phyloP scores from a whole-genome alignment of 1,284 basidiomycete species.

The Vanrija sp. region DNA sequence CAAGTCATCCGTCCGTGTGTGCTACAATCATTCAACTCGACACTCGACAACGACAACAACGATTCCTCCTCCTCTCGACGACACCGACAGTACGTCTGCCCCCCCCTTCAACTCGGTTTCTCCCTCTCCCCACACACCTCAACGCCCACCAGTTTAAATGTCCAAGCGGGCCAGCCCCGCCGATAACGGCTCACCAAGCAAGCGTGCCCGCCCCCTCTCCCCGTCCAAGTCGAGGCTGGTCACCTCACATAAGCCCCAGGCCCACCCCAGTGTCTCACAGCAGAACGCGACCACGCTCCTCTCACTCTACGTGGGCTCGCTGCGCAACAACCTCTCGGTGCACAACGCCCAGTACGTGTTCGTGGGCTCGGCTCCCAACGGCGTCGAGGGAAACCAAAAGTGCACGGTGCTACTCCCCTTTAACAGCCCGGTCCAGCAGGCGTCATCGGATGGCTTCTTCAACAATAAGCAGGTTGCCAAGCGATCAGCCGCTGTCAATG shows the following conservation, averaged over 20 bases:
- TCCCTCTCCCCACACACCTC: too few relatives aligned
- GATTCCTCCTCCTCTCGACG: too few relatives aligned
- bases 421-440: slow-evolving; percentile 10
- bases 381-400: too few relatives aligned
- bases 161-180: neutral
- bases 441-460: neutral
- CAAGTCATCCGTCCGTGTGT: too few relatives aligned
- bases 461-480: slow-evolving; percentile 20
- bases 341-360: slow-evolving; percentile 4
- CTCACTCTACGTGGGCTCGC: slow-evolving; percentile 10
- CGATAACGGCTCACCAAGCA: neutral
- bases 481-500: slow-evolving; percentile 16
- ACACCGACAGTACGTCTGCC: too few relatives aligned
- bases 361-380: neutral
- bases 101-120: too few relatives aligned
- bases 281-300: slow-evolving; percentile 5
- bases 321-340: slow-evolving; percentile 9
- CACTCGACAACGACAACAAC: too few relatives aligned
- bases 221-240: neutral
- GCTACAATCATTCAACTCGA: too few relatives aligned
- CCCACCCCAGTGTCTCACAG: neutral
- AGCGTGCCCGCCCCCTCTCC: neutral
- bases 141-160: too few relatives aligned
- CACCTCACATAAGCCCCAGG: too few relatives aligned
- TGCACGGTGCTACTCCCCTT: slow-evolving; percentile 4